Base-by-base conservation (phyloP, 202 grass and related monocot species). In the Zizania palustris region DNA sequence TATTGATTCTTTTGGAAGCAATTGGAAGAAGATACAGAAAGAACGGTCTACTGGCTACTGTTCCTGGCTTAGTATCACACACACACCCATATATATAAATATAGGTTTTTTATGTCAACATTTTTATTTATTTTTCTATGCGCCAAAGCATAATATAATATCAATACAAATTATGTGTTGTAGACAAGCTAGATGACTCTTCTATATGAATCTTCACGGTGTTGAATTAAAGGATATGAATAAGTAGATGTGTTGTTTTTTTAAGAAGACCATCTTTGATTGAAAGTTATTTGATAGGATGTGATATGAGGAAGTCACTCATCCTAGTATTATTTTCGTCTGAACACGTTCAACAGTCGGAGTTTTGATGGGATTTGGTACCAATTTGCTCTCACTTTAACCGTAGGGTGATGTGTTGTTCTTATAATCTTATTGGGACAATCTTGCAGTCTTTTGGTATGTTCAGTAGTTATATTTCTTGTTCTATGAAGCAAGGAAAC, bases 11-110 rank as follows among this genome's bases (percentile, higher is more conserved):
- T 49, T 45, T 80, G 60, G 63, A 63, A 80, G 63, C 16, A 51
- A 45, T 19, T 69, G 74, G 55, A 78, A 78, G 63, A 67, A 50
- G 18, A 72, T 14, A 59, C 28, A 59, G 19, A 74, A 45, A 72
- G 80, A 68, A 73, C 20, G 55, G 0, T 45, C 69, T 61, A 40
- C 34, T n/a, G 0, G 45, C 69, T 61, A 40, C 42, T 77, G 51
- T 40, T 57, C 67, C 64, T 80, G 60, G 69, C 77, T 83, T 88
- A 80, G 57, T 44, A 70, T 71, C 64, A 64, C 61, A 73, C 63
- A 84, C n/a, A n/a, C n/a, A n/a, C n/a, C n/a, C 84, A 69, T 68
- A 16, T n/a, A n/a, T n/a, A n/a, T n/a, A n/a, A n/a, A n/a, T n/a
- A n/a, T n/a, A n/a, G 28, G 49, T 71, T 64, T 73, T 40, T 11